Evolutionary conservation across 2,329 filamentous ascomycete species (phyloP), one percentile per base, ranked within the genome.

Genomic region (Hymenoscyphus infarciens): DNA sequence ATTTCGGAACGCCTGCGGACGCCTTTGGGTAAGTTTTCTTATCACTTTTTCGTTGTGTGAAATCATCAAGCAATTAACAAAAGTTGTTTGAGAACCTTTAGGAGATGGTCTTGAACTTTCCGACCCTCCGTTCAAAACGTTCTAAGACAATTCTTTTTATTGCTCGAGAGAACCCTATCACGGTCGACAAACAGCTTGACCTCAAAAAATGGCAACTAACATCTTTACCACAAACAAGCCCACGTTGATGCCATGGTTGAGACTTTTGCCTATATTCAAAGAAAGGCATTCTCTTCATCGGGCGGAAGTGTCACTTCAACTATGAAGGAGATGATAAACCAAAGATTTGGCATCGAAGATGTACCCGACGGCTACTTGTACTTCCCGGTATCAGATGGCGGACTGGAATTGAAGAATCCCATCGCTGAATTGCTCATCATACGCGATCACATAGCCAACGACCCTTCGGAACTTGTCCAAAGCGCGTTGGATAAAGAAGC

Each of bases 221-320:
- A 82, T 15, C 77, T 81, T 62, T 83, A 81, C 64, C 83, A 84
- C 64, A 82, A 82, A 0, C 77, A 78, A 25, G 72, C 77, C 45
- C 84, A 86, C 68, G 79, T 86, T 60, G 80, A 85, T 65, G 80
- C 79, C 74, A 80, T 83, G 61, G 76, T 86, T 60, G 72, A 75
- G 2, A 82, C 81, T 0, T 77, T 85, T 57, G 76, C 76, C 45
- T 76, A 78, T 38, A 83, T 86, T 57, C 83, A 86, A 68, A 73
- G 74, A 25, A 72, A 75, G 2, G 70, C 86, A 2, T 85, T 86
- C 69, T 70, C 73, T 5, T 69, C 74, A 5, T 64, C 62, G 15
- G 39, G 39, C 8, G 39, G 39, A 19, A 79, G 77, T 13, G 78
- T 83, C 6, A 78, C 77, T 2, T 75, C 39, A 1, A 45, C 39